These are phyloP conservation scores for Flaveria robusta DNA, from an alignment of 129 eudicot species.

Conservation along the genomic window DNA sequence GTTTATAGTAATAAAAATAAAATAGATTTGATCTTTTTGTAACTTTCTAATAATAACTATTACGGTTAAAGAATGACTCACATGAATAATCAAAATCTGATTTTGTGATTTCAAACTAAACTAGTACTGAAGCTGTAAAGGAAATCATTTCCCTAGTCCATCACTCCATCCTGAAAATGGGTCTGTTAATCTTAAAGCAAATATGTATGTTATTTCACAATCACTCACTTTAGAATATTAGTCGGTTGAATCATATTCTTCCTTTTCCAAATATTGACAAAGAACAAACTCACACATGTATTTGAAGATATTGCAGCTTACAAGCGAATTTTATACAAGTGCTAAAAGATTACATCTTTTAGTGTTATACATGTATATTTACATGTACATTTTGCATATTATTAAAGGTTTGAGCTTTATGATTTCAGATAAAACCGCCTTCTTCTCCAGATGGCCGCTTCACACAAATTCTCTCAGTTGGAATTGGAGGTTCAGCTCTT, in stretches of 20 bases:
- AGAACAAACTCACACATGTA: slow-evolving; percentile 2
- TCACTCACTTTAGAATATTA: neutral
- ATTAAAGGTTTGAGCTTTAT: neutral
- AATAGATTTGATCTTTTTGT: neutral
- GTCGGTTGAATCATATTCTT: neutral
- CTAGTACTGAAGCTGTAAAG: neutral
- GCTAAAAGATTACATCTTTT: neutral
- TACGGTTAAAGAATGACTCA: neutral
- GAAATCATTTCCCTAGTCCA: neutral
- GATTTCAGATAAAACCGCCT: slow-evolving; percentile 75
- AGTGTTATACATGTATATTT: neutral
- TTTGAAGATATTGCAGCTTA: neutral
- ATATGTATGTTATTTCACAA: neutral
- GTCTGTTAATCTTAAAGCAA: neutral
- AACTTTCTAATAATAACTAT: slow-evolving; percentile 5
- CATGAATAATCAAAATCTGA: neutral
- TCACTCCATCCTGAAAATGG: neutral
- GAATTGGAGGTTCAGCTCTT: slow-evolving; percentile 98
- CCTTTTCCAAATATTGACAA: neutral
- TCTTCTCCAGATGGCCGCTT: slow-evolving; percentile 55
- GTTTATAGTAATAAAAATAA: neutral
- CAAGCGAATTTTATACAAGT: neutral
- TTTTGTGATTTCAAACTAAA: neutral
- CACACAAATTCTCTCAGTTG: slow-evolving; percentile 93
- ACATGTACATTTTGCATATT: neutral